Evolutionary conservation across 371 early-diverging fungal genomes (phyloP), one percentile per base, ranked within the genome.

Genomic region (Chytridiales sp.): DNA sequence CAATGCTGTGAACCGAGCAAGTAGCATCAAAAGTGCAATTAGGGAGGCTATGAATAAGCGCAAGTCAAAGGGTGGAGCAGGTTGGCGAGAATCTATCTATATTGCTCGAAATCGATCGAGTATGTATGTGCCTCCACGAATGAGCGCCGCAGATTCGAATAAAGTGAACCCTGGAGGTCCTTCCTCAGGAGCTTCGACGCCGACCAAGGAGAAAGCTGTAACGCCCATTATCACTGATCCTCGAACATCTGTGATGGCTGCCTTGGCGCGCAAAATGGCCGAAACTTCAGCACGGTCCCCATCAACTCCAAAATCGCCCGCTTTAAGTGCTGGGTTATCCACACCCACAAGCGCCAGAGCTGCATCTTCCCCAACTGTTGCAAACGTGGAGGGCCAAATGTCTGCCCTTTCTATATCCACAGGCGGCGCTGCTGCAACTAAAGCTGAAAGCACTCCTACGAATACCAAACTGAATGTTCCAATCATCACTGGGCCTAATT

Each of bases 11-110:
- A n/a, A n/a, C 9, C 19, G 48, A 26, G 30, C 58, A 5, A 11
- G 36, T 13, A 44, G 44, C 32, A 22, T 58, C 1, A 24, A 58
- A 29, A 46, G 17, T 15, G 48, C 31, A 47, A 48, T 58, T 22
- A 48, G 48, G 34, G 58, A 44, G 38, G 58, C 47, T 31, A 39
- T 47, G 19, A 13, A 27, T 3, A 35, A 58, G n/a, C 46, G 48
- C 19, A 13, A 22, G 24, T 17, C 48, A 31, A 47, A 35, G 47
- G 32, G 47, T 21, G 32, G 47, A 29, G 30, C 3, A n/a, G 48
- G 24, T 15, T 47, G 11, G 48, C 47, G n/a, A n/a, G n/a, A n/a
- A n/a, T n/a, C n/a, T n/a, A n/a, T n/a, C n/a, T n/a, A n/a, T n/a
- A n/a, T n/a, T 32, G 47, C 48, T 15, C 22, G 47, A 31, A 47